Base-by-base conservation (phyloP, 2,329 filamentous ascomycete genomes). In the Scedosporium boydii region DNA sequence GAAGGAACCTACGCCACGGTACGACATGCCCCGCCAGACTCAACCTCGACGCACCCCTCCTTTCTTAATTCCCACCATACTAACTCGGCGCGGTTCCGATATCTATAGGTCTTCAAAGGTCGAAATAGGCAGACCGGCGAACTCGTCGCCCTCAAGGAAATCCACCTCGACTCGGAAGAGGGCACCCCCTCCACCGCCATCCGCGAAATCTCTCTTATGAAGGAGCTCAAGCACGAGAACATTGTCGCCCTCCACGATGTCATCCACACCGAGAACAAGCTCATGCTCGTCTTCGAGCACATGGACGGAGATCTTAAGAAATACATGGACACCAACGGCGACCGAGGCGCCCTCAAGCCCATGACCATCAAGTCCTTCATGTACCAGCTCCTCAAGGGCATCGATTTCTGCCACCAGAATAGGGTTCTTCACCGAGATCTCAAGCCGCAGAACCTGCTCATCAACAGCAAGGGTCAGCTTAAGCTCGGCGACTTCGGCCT, bases 231-330 rank as follows among this genome's bases (percentile, higher is more conserved):
- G 77, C 95, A 99, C 76, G 93, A 97, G 74, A 98, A 97, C 73
- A 98, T 99, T 68, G 93, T 99, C 69, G 91, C 89, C 64, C 87
- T 99, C 4, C 91, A 98, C 82, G 95, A 99, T 81, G 95, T 99
- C 63, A 98, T 99, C 70, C 95, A 99, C 76, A 99, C 95, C 63
- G 95, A 99, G 80, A 99, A 98, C 78, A 99, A 99, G 76, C 86
- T 99, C 63, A 99, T 99, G 95, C 87, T 99, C 48, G 95, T 99
- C 9, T 99, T 99, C 69, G 95, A 99, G 76, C 96, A 88, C 76
- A 97, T 99, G 93, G 95, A 99, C 76, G 92, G 93, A 73, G 95
- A 99, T 72, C 80, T 99, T 10, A 99, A 99, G 81, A 91, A 96
- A 73, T 98, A 97, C 77, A 99, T 99, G 95, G 95, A 99, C 74